Percentiles rank a stretch among this genome's conserved stretches.
Evolutionary conservation across 495 filamentous ascomycete species (phyloP).

Genomic region (Talaromyces trachyspermus): DNA sequence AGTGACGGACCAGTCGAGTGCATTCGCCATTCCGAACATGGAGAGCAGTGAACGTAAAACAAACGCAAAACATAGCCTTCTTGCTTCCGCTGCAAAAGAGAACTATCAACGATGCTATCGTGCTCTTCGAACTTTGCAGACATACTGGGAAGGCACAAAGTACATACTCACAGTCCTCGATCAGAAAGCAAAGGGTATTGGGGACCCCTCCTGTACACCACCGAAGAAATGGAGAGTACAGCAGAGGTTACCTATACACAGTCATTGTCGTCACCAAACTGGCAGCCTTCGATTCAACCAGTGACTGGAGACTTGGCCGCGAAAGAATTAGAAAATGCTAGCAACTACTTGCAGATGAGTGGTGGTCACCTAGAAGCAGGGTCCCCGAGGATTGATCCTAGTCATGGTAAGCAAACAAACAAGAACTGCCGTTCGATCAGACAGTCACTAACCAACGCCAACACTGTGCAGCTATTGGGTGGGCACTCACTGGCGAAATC

Average conservation of each 20-base stretch:
- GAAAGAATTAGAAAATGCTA: constrained; percentile 19
- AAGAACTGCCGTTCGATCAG: constrained; percentile 19
- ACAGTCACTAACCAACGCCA: constrained; percentile 20
- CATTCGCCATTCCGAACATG: constrained; percentile 33
- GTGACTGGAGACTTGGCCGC: constrained; percentile 19
- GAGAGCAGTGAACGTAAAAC: constrained; percentile 38
- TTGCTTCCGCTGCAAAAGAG: constrained; percentile 67
- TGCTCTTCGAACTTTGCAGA: constrained; percentile 64
- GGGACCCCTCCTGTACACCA: constrained; percentile 74
- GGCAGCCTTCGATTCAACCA: constrained; percentile 22
- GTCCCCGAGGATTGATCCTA: constrained; percentile 41
- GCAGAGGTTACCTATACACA: constrained; percentile 31
- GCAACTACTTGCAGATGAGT: too few relatives aligned
- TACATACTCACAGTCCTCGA: constrained; percentile 84
- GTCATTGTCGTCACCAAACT: constrained; percentile 33
- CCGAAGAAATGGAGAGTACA: constrained; percentile 67
- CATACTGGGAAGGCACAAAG: constrained; percentile 77
- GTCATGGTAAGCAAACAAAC: constrained; percentile 38
- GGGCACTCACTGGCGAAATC: constrained; percentile 72
- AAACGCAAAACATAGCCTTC: constrained; percentile 59
- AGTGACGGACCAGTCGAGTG: constrained; percentile 32
- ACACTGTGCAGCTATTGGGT: constrained; percentile 54
- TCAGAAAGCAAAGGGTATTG: constrained; percentile 77
- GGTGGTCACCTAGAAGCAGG: constrained; percentile 19
- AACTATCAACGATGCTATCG: constrained; percentile 80